Percentiles rank a stretch among this genome's conserved stretches.
phyloP scores from a whole-genome alignment of 169 alveolate genomes.

The Theileria equi region DNA sequence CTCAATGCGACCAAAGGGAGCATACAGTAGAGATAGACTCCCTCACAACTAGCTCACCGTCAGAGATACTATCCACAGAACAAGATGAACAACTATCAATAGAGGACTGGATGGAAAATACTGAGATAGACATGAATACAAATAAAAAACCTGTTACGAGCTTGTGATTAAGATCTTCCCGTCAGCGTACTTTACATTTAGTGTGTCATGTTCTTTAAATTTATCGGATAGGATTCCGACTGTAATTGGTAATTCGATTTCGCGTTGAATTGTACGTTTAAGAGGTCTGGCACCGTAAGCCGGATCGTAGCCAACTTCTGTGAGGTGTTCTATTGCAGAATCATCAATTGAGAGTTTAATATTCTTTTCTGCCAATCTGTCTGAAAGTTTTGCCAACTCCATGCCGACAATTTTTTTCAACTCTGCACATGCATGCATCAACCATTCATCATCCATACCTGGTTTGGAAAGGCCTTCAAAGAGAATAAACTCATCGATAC shows the following conservation, averaged over 20 bases:
- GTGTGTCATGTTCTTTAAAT: constrained; percentile 68
- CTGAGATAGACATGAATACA: too few species aligned
- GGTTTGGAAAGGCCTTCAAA: constrained; percentile 70
- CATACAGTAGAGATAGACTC: too few species aligned
- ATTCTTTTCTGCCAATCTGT: constrained; percentile 77
- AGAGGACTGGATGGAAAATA: too few species aligned
- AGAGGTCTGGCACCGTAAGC: constrained; percentile 85
- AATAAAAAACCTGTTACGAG: too few species aligned
- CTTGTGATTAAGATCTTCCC: constrained; percentile 5
- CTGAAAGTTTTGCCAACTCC: constrained; percentile 78
- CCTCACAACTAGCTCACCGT: too few species aligned
- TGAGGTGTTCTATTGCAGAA: constrained; percentile 78
- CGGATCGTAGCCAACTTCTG: constrained; percentile 85
- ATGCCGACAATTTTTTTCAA: constrained; percentile 76
- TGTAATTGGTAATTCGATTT: constrained; percentile 81
- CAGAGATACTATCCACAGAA: too few species aligned
- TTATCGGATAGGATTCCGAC: constrained; percentile 71
- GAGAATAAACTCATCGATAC: constrained; percentile 81
- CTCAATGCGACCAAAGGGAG: too few species aligned
- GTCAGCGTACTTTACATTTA: constrained; percentile 64
- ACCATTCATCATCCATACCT: background rate
- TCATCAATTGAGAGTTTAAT: constrained; percentile 79
- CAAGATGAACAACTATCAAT: too few species aligned
- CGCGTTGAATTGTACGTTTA: constrained; percentile 81
- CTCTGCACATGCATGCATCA: constrained; percentile 42